Percentiles rank a stretch among this genome's conserved stretches.
These are phyloP conservation scores for Murraya koenigii DNA, from an alignment of 345 rosid genomes.

Conservation along the genomic window DNA sequence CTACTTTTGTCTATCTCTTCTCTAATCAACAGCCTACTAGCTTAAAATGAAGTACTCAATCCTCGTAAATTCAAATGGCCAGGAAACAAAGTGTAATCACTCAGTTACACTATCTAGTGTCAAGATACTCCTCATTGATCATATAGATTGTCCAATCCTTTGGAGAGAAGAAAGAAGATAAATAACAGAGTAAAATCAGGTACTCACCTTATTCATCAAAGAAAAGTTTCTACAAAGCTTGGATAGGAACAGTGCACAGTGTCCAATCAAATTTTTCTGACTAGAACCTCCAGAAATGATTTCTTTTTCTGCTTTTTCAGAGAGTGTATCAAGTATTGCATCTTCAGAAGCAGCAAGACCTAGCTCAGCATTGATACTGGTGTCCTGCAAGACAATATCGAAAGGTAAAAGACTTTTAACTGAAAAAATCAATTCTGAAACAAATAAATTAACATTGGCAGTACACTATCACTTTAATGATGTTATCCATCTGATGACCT, in stretches of 20 bases:
- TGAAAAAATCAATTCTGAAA: not conserved
- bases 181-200: slow-evolving; percentile 10
- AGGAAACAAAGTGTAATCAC: not conserved
- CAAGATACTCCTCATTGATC: not conserved
- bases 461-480: not conserved
- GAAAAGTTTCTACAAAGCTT: slow-evolving; percentile 87
- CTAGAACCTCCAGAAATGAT: slow-evolving; percentile 64
- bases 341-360: slow-evolving; percentile 97
- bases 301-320: slow-evolving; percentile 90
- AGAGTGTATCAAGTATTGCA: slow-evolving; percentile 73
- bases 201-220: slow-evolving; percentile 77
- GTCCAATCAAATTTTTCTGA: slow-evolving; percentile 75
- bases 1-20: not conserved
- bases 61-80: not conserved
- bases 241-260: slow-evolving; percentile 73
- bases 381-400: slow-evolving; percentile 48
- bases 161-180: not conserved
- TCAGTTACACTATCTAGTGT: not conserved
- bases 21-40: not conserved
- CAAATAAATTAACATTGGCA: slow-evolving; percentile 1
- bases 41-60: not conserved
- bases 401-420: not conserved
- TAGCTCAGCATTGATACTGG: slow-evolving; percentile 81
- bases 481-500: not conserved
- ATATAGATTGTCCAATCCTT: not conserved